These are phyloP conservation scores for Noccaea bulbosa DNA, from an alignment of 345 rosid species.

Conservation along the genomic window DNA sequence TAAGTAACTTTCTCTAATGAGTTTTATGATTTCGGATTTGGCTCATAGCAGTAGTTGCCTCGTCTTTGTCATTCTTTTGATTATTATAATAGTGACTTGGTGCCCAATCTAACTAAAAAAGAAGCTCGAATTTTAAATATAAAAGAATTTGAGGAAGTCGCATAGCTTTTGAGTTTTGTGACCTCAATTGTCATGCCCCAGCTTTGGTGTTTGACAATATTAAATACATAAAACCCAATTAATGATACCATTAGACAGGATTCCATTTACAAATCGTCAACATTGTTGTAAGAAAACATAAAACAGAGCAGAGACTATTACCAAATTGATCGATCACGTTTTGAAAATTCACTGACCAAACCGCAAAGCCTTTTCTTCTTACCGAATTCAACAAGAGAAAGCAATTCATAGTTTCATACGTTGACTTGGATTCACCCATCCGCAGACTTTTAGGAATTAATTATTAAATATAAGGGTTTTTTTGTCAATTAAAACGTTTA, in stretches of 20 bases:
- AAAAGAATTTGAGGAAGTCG: slow-evolving; percentile 4
- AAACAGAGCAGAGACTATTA: no score
- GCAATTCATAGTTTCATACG: background rate
- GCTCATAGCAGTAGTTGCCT: slow-evolving; percentile 27
- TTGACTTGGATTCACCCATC: no score
- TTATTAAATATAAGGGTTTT: no score
- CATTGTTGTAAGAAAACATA: background rate
- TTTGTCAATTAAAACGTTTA: no score
- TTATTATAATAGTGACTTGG: slow-evolving; percentile 34
- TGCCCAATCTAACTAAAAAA: slow-evolving; percentile 10
- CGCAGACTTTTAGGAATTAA: no score
- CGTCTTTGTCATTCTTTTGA: background rate
- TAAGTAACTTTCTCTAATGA: slow-evolving; percentile 5
- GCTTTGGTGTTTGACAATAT: slow-evolving; percentile 17
- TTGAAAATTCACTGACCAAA: background rate
- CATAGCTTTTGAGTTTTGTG: slow-evolving; percentile 1
- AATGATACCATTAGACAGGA: slow-evolving; percentile 5
- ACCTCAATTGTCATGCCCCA: background rate
- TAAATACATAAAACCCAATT: background rate
- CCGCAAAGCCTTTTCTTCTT: background rate
- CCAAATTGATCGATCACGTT: slow-evolving; percentile 6
- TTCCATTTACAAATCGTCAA: background rate
- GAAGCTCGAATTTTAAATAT: background rate
- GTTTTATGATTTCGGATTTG: slow-evolving; percentile 7
- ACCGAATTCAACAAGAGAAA: slow-evolving; percentile 8